Base-by-base conservation (phyloP, 495 filamentous ascomycete species). In the Annulohypoxylon bovei region DNA sequence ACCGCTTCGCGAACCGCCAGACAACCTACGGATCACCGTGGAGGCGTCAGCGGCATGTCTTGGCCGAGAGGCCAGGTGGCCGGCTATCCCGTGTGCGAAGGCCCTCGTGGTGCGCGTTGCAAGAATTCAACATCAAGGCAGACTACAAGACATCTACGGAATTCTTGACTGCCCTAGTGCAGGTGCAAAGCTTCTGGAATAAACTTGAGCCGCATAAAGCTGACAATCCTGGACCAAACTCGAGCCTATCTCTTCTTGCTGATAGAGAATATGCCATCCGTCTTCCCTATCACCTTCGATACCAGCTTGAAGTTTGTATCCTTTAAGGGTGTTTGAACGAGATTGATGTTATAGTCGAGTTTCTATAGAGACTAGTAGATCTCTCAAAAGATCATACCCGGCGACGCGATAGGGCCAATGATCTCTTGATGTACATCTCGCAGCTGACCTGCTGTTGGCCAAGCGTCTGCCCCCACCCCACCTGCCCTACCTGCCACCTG, bases 271-370 rank as follows among this genome's bases (percentile, higher is more conserved):
- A 82, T 4, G n/a, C n/a, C n/a, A 73, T 78, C 0, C 78, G 80
- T 22, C 82, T 99, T 2, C 81, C 88, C 0, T 98, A 94, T 50
- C 76, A 88, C 0, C 87, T 95, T 1, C 88, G 92, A 7, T 98
- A 98, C 73, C 95, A 97, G 77, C 85, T 99, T 0, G 94, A 98
- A 77, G 94, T 93, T 0, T 98, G 95, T 75, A 84, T 98, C 9
- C 96, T 93, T 0, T 85, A 91, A 20, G 88, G 89, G 0, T 81
- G 85, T n/a, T 79, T 99, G n/a, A 90, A 89, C 54, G 94, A 97
- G 77, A 86, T 90, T 74, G 92, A 88, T 55, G 84, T 97, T 55
- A 84, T 79, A 5, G 74, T 78, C 6, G 81, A 86, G 8, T 98
- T 97, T 67, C 78, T 94, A n/a, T 65, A 82, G 16, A 86, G 76